Percentiles rank a stretch among this genome's conserved stretches.
Conservation (phyloP, 345 rosid genomes). For the Populus davidiana region DNA sequence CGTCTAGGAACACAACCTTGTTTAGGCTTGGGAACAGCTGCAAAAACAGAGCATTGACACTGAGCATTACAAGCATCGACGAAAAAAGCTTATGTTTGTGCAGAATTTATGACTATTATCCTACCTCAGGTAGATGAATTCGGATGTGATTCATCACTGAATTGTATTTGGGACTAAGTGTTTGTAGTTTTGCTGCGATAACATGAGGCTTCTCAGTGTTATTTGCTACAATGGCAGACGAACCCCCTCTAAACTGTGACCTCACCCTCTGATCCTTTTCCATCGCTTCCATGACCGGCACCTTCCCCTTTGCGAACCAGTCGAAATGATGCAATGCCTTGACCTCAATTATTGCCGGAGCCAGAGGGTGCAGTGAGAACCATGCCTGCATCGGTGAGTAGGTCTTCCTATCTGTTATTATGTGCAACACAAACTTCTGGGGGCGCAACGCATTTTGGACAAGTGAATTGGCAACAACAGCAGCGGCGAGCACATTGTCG, state of each 20-base stretch:
- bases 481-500: constrained; percentile 88
- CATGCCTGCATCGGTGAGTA: constrained; percentile 98
- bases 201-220: constrained; percentile 67
- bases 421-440: constrained; percentile 67
- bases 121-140: constrained; percentile 91
- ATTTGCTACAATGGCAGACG: constrained; percentile 73
- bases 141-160: constrained; percentile 93
- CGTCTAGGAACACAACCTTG: constrained; percentile 90
- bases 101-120: background rate
- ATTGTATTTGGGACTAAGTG: constrained; percentile 92
- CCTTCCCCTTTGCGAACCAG: constrained; percentile 92
- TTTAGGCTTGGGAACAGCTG: constrained; percentile 88
- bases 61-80: background rate
- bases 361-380: constrained; percentile 82
- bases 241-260: constrained; percentile 87
- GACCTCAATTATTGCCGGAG: constrained; percentile 86
- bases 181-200: constrained; percentile 87
- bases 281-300: constrained; percentile 96
- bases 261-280: constrained; percentile 88
- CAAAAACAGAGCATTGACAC: constrained; percentile 9
- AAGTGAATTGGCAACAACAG: constrained; percentile 78
- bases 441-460: constrained; percentile 65
- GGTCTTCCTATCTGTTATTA: constrained; percentile 89
- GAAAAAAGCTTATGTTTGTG: too few species aligned
- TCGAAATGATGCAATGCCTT: constrained; percentile 97